Conservation (phyloP, 495 filamentous ascomycete genomes). For the Podospora sp. region DNA sequence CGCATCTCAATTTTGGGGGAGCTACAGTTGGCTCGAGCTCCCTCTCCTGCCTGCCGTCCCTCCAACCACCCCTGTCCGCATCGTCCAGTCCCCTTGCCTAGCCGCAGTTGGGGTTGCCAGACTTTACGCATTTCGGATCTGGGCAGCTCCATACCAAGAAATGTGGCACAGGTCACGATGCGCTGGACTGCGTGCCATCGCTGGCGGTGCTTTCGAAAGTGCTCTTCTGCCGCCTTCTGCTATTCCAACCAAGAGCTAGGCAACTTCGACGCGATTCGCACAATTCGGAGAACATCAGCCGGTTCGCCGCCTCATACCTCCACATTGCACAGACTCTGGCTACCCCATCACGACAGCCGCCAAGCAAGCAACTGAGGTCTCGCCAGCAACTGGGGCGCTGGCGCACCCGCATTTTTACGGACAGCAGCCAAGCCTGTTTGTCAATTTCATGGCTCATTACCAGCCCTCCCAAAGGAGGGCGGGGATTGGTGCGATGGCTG, state of each 20-base stretch:
- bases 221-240: background rate
- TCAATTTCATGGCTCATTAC: background rate
- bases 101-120: slow-evolving; percentile 7
- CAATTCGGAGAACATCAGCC: background rate
- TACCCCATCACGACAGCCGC: background rate
- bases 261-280: background rate
- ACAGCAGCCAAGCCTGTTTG: slow-evolving; percentile 7
- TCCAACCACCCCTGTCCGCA: background rate
- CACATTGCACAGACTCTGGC: background rate
- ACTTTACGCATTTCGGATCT: background rate
- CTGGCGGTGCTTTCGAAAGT: background rate
- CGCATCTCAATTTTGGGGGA: slow-evolving; percentile 14
- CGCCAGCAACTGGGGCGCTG: background rate
- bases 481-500: background rate
- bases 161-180: slow-evolving; percentile 23
- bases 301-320: background rate
- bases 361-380: background rate
- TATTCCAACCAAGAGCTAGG: background rate
- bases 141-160: slow-evolving; percentile 14
- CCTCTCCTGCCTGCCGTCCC: background rate
- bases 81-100: slow-evolving; percentile 11
- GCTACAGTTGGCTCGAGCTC: slow-evolving; percentile 18
- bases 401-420: background rate
- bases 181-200: background rate
- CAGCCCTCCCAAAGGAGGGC: background rate